Conservation (phyloP, 208 protist genomes). For the Porcisia deanei region DNA sequence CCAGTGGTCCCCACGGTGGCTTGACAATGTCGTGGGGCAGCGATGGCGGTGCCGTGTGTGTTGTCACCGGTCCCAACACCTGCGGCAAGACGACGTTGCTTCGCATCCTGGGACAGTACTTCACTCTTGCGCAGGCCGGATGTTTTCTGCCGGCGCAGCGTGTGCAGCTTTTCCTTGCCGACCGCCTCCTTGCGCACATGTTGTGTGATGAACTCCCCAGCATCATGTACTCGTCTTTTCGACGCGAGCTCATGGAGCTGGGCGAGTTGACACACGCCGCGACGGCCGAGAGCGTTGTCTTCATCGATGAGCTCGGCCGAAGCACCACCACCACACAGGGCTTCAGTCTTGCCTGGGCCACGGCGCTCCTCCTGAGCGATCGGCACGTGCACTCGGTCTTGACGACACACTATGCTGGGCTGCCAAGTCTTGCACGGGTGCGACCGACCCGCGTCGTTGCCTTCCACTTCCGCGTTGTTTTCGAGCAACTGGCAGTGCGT, state of each 20-base stretch:
- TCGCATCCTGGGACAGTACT: conserved; percentile 84
- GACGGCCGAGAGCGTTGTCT: conserved; percentile 92
- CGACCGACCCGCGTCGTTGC: conserved; percentile 18
- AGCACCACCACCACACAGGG: conserved; percentile 95
- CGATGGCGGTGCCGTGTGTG: conserved; percentile 47
- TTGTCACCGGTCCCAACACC: conserved; percentile 94
- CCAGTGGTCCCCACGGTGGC: not conserved
- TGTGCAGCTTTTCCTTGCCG: conserved; percentile 59
- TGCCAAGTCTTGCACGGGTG: conserved; percentile 19
- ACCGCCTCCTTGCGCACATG: conserved; percentile 82
- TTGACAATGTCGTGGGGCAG: conserved; percentile 30
- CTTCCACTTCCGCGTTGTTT: conserved; percentile 26
- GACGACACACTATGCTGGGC: conserved; percentile 57
- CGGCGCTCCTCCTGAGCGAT: conserved; percentile 65
- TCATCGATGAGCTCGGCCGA: conserved; percentile 98
- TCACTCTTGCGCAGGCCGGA: conserved; percentile 92
- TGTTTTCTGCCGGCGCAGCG: conserved; percentile 86
- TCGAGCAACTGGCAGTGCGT: conserved; percentile 3
- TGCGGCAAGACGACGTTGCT: conserved; percentile 95
- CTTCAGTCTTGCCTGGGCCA: conserved; percentile 94
- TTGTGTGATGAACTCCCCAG: conserved; percentile 74
- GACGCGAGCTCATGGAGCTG: conserved; percentile 67
- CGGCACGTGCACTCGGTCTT: conserved; percentile 37
- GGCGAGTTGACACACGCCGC: conserved; percentile 83
- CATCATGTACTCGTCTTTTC: conserved; percentile 65